These are phyloP conservation scores for Comarum palustre DNA, from an alignment of 306 rosid species.

Conservation along the genomic window DNA sequence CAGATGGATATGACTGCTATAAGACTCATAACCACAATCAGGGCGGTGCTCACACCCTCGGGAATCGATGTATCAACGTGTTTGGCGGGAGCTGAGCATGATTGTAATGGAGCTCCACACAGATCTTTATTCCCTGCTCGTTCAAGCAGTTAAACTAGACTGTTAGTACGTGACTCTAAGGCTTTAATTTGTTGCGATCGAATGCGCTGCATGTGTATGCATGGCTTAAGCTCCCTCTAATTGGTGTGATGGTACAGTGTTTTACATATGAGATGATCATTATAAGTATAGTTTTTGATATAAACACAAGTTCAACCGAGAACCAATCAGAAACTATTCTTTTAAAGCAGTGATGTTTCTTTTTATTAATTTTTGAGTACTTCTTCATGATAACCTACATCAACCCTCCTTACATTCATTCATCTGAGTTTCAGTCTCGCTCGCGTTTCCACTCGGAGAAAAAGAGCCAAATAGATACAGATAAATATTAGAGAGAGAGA, in stretches of 20 bases:
- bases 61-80: constrained; percentile 15
- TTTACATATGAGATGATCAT: not conserved
- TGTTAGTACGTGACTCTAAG: not conserved
- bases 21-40: constrained; percentile 41
- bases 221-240: not conserved
- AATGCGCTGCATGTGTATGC: not conserved
- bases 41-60: constrained; percentile 29
- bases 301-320: not conserved
- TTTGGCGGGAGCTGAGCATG: constrained; percentile 24
- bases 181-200: not conserved
- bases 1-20: constrained; percentile 42
- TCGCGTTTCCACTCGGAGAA: not conserved
- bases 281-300: not conserved
- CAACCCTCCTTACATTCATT: not conserved
- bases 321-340: not conserved
- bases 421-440: not conserved
- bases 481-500: not conserved
- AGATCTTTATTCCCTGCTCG: constrained; percentile 60
- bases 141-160: not conserved
- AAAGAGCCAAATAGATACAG: not conserved
- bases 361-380: not conserved
- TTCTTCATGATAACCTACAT: not conserved
- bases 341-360: not conserved
- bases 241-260: not conserved
- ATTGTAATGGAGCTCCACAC: constrained; percentile 66